phyloP scores from a whole-genome alignment of 2,329 filamentous ascomycete genomes.

The Ophiostoma australiae region DNA sequence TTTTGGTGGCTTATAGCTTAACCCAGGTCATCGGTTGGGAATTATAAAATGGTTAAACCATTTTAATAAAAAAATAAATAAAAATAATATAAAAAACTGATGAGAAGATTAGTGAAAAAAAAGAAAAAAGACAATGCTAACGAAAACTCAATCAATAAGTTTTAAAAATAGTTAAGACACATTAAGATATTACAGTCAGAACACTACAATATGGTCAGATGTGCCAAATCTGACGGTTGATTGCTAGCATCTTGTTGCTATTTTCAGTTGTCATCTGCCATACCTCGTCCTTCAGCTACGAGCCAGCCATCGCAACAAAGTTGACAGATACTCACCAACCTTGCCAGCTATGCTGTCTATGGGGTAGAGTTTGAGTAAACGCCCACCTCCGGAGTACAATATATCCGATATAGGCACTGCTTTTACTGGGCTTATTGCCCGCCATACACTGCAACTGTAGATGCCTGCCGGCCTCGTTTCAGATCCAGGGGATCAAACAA shows the following conservation, averaged over 20 bases:
- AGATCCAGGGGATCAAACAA: constrained; percentile 6
- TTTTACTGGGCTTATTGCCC: neutral
- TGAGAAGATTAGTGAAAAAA: too few species aligned
- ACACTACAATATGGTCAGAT: too few species aligned
- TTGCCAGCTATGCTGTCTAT: neutral
- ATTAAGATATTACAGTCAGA: too few species aligned
- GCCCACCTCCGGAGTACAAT: neutral
- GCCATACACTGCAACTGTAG: neutral
- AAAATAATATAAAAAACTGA: too few species aligned
- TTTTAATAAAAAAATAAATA: too few species aligned
- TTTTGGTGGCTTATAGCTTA: too few species aligned
- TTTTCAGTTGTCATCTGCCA: neutral
- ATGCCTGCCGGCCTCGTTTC: neutral
- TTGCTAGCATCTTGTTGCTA: neutral
- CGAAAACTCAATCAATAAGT: too few species aligned
- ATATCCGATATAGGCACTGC: neutral
- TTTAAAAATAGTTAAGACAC: too few species aligned
- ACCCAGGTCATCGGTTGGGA: too few species aligned
- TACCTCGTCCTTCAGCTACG: neutral
- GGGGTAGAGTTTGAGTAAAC: neutral
- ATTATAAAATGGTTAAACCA: too few species aligned
- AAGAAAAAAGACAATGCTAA: too few species aligned
- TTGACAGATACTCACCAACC: neutral
- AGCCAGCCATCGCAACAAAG: neutral
- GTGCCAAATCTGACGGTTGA: neutral